Percentiles rank a stretch among this genome's conserved stretches.
These are phyloP conservation scores for Talaromyces marneffei DNA, from an alignment of 2,329 filamentous ascomycete species.

Conservation along the genomic window DNA sequence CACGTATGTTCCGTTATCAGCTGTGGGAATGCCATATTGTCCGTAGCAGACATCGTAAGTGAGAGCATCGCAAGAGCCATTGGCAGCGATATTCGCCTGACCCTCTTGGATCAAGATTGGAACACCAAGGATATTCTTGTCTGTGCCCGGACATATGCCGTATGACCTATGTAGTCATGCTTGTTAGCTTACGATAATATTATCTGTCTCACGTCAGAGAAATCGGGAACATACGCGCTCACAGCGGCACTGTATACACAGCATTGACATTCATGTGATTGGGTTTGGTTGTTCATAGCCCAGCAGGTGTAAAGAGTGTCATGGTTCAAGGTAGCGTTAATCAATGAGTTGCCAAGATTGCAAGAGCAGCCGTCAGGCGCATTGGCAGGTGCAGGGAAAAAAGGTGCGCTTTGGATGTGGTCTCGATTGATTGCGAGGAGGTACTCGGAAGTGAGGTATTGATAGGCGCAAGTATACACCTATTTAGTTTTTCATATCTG, in stretches of 20 bases:
- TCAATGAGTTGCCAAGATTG: neutral
- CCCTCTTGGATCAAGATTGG: neutral
- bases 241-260: neutral
- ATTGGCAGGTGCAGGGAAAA: neutral
- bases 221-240: neutral
- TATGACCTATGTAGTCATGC: neutral
- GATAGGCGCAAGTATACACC: constrained; percentile 4
- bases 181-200: neutral
- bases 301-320: neutral
- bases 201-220: neutral
- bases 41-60: constrained; percentile 3
- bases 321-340: constrained; percentile 1
- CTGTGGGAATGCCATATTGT: neutral
- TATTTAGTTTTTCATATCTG: neutral
- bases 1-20: neutral
- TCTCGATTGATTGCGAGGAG: neutral
- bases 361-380: neutral
- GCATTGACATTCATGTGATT: neutral
- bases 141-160: neutral
- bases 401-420: constrained; percentile 5
- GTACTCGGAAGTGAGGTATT: neutral
- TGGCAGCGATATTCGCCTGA: constrained; percentile 1
- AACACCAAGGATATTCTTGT: neutral
- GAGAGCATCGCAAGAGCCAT: neutral
- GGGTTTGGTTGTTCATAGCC: neutral